Evolutionary conservation across 257 asterid genomes (phyloP).

Genomic region (Linaria vulgaris): DNA sequence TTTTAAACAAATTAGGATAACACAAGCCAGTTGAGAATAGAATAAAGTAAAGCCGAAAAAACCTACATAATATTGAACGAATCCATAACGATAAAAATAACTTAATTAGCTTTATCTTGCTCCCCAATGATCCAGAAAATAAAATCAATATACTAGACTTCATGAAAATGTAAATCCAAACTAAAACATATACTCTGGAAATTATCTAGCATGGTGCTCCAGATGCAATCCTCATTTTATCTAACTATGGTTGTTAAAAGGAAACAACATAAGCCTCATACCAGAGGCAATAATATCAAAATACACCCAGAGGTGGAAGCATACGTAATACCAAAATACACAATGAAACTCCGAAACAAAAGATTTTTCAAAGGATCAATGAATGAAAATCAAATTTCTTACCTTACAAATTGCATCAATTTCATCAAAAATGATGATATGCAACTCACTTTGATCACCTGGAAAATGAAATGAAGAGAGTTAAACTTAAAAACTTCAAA

Average conservation of each 20-base stretch:
- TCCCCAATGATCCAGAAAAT: slow-evolving; percentile 22
- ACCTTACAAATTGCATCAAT: slow-evolving; percentile 99
- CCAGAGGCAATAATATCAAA: slow-evolving; percentile 9
- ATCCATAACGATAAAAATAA: slow-evolving; percentile 4
- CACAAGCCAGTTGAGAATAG: slow-evolving; percentile 9
- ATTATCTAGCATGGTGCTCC: neutral
- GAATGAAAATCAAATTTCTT: slow-evolving; percentile 25
- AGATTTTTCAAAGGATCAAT: neutral
- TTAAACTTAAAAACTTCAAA: slow-evolving; percentile 26
- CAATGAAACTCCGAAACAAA: neutral
- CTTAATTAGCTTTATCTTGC: slow-evolving; percentile 17
- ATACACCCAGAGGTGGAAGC: slow-evolving; percentile 16
- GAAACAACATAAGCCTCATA: neutral
- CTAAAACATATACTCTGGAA: neutral
- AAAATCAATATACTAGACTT: neutral
- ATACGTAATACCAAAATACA: neutral
- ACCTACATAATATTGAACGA: slow-evolving; percentile 8
- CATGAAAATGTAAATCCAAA: neutral
- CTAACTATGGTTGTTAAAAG: too few relatives aligned
- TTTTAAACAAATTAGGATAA: slow-evolving; percentile 9
- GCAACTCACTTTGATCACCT: slow-evolving; percentile 98
- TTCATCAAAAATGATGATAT: slow-evolving; percentile 96
- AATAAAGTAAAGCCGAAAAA: slow-evolving; percentile 12
- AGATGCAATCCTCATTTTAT: slow-evolving; percentile 14
- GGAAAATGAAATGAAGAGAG: slow-evolving; percentile 34